Conservation (phyloP, 2,329 filamentous ascomycete species). For the Colletotrichum sp. region DNA sequence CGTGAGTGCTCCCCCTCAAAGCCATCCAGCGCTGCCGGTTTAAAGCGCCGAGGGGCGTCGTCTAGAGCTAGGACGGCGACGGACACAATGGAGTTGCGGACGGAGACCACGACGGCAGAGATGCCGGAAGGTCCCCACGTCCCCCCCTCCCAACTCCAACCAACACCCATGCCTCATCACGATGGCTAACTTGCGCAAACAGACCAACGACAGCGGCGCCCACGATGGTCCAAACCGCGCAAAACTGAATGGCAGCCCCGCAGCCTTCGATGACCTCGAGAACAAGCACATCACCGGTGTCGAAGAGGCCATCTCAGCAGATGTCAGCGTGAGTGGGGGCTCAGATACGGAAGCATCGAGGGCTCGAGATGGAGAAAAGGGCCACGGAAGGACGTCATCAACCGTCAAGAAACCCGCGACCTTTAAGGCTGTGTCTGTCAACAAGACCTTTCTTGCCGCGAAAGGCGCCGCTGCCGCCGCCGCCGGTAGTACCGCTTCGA, state of each 20-base stretch:
- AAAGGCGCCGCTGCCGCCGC: constrained; percentile 58
- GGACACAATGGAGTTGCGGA: neutral
- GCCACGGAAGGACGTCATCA: constrained; percentile 63
- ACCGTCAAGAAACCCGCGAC: constrained; percentile 75
- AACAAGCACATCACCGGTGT: constrained; percentile 63
- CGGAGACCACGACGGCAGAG: neutral
- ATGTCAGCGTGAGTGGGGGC: constrained; percentile 73
- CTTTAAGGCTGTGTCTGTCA: constrained; percentile 87
- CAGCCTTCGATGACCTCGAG: constrained; percentile 54
- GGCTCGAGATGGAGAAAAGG: constrained; percentile 61
- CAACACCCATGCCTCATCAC: neutral
- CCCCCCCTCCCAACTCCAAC: neutral
- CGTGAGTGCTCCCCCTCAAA: constrained; percentile 39
- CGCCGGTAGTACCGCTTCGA: constrained; percentile 34
- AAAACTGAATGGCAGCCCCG: constrained; percentile 53
- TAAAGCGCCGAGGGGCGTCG: neutral
- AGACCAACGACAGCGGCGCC: constrained; percentile 42
- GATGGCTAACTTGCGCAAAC: constrained; percentile 30
- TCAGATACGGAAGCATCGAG: constrained; percentile 79
- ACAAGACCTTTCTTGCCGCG: constrained; percentile 81
- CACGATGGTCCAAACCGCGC: constrained; percentile 50
- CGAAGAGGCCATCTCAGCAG: constrained; percentile 66
- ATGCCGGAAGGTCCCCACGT: neutral
- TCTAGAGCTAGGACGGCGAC: neutral
- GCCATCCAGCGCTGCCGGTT: neutral